Conservation (phyloP, 768 basidiomycete species). For the Coprinellus aureogranulatus region DNA sequence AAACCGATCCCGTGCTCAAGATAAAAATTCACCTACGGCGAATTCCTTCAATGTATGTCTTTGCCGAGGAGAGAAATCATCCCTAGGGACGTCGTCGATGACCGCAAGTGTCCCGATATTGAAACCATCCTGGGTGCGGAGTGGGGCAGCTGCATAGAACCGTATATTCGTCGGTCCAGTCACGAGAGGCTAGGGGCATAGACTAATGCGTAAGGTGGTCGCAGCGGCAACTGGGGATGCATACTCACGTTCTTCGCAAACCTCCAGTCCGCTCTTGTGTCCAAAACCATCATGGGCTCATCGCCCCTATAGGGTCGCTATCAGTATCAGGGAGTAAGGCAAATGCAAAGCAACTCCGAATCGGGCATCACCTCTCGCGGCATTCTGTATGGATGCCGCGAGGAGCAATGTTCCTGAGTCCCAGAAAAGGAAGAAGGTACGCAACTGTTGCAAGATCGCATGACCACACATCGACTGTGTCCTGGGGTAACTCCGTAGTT, state of each 20-base stretch:
- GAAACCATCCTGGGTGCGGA: constrained; percentile 85
- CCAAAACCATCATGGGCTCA: constrained; percentile 84
- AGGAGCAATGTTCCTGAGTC: neutral
- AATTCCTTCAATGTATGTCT: constrained; percentile 93
- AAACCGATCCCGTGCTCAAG: too few species aligned
- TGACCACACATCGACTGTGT: constrained; percentile 80
- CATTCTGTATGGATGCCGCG: neutral
- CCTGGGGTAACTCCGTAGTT: constrained; percentile 42
- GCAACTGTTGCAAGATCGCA: constrained; percentile 72
- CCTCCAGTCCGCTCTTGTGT: constrained; percentile 81
- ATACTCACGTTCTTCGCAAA: constrained; percentile 74
- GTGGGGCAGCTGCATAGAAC: constrained; percentile 90
- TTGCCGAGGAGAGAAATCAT: constrained; percentile 85
- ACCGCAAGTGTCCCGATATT: constrained; percentile 91
- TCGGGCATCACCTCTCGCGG: too few species aligned
- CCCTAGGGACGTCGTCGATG: constrained; percentile 77
- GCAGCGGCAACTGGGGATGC: neutral
- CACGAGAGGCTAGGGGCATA: constrained; percentile 62
- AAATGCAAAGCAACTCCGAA: too few species aligned
- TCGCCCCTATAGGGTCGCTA: constrained; percentile 51
- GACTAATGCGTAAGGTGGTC: neutral
- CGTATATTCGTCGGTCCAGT: constrained; percentile 63
- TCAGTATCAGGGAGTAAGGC: neutral
- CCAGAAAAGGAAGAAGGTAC: neutral
- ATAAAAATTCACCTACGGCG: constrained; percentile 48